Evolutionary conservation across 352 stramenopile species (phyloP).

Genomic region (Phytophthora kernoviae): DNA sequence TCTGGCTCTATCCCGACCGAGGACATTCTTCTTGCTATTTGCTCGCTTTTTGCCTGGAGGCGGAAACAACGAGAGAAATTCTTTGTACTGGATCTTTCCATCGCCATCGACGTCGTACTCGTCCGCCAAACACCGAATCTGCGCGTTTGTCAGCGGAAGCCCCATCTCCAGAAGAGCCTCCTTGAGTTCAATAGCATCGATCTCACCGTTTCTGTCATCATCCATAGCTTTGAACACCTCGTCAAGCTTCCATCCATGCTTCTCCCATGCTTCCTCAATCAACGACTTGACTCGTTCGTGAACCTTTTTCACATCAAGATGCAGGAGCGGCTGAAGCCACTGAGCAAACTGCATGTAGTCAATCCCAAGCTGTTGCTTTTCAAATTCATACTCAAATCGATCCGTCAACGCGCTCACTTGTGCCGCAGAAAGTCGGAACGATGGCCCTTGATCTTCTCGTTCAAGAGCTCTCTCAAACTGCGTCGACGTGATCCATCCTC

Average conservation of each 20-base stretch:
- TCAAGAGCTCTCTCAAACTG: constrained; percentile 36
- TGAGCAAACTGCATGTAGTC: constrained; percentile 75
- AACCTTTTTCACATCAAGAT: constrained; percentile 63
- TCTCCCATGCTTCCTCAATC: constrained; percentile 38
- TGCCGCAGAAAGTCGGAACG: constrained; percentile 42
- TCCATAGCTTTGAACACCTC: constrained; percentile 72
- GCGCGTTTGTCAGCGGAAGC: constrained; percentile 64
- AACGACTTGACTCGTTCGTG: constrained; percentile 53
- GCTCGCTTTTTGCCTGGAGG: constrained; percentile 15
- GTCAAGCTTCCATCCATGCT: constrained; percentile 51
- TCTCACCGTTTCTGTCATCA: constrained; percentile 52
- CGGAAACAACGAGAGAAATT: constrained; percentile 60
- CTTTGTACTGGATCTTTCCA: constrained; percentile 62
- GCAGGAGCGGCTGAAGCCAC: constrained; percentile 71
- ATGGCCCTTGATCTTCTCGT: constrained; percentile 29
- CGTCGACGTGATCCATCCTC: constrained; percentile 54
- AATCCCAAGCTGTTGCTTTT: constrained; percentile 52
- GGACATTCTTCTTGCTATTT: constrained; percentile 24
- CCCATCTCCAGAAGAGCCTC: constrained; percentile 65
- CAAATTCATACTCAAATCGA: constrained; percentile 76
- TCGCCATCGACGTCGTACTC: constrained; percentile 71
- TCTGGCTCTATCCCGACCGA: background rate
- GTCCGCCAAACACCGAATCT: constrained; percentile 64
- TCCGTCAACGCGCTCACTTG: constrained; percentile 48
- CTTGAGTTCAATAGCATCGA: constrained; percentile 62